Evolutionary conservation across 1,284 basidiomycete genomes (phyloP).

Genomic region (Phellopilus nigrolimitatus): DNA sequence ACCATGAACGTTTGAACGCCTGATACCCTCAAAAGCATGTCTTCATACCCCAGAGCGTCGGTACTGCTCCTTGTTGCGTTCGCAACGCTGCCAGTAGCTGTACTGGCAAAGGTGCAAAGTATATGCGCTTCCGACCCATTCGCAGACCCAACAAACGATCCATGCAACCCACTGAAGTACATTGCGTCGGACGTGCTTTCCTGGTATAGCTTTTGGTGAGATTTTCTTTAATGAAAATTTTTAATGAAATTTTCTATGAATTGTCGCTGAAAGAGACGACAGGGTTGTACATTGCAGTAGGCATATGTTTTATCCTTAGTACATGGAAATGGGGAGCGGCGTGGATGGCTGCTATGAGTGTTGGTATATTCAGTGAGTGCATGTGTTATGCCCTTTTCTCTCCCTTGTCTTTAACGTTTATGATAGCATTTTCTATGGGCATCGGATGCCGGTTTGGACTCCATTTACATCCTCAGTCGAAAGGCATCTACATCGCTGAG

Average conservation of each 20-base stretch:
- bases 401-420: background rate
- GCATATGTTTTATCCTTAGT: conserved; percentile 45
- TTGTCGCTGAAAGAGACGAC: background rate
- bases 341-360: conserved; percentile 63
- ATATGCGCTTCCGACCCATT: conserved; percentile 10
- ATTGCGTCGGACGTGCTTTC: conserved; percentile 57
- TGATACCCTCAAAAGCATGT: background rate
- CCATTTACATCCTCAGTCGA: conserved; percentile 40
- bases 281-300: conserved; percentile 50
- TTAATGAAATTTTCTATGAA: background rate
- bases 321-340: conserved; percentile 47
- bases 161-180: conserved; percentile 54
- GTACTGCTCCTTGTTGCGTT: background rate
- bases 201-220: conserved; percentile 47
- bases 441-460: conserved; percentile 47
- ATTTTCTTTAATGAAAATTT: conserved; percentile 1
- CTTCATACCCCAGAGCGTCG: background rate
- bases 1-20: no score
- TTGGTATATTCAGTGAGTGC: conserved; percentile 53
- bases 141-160: conserved; percentile 31
- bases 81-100: background rate
- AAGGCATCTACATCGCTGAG: conserved; percentile 51
- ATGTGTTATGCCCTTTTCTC: background rate
- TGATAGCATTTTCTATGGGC: conserved; percentile 46
- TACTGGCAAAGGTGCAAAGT: background rate